Conservation (phyloP, 305 asterid genomes). For the Fraxinus paxiana region DNA sequence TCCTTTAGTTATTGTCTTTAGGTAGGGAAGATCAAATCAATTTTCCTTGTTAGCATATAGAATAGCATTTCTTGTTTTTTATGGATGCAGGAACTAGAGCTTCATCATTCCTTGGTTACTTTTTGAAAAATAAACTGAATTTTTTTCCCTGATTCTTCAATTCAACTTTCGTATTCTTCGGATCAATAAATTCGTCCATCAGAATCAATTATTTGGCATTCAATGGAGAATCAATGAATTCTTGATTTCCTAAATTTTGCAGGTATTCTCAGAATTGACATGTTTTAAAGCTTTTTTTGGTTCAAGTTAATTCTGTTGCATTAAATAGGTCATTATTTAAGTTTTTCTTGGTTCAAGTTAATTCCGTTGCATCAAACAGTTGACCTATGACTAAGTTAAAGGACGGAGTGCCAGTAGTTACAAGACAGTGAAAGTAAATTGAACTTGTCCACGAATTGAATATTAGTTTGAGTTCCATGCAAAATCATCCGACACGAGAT, state of each 20-base stretch:
- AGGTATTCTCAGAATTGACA: neutral
- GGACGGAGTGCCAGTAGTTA: neutral
- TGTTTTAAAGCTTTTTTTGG: neutral
- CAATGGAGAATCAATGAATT: neutral
- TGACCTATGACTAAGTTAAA: neutral
- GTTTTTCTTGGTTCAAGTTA: neutral
- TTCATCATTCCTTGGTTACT: neutral
- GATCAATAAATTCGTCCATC: neutral
- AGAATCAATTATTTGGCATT: neutral
- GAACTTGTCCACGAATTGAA: neutral
- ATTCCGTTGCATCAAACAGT: neutral
- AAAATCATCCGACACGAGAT: neutral
- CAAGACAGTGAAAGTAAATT: neutral
- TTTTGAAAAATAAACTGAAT: neutral
- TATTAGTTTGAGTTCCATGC: slow-evolving; percentile 2
- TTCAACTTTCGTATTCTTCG: neutral
- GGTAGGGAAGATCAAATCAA: neutral
- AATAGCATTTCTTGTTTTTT: neutral
- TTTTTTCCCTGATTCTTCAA: neutral
- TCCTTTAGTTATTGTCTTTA: neutral
- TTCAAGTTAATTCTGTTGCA: neutral
- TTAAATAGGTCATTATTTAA: neutral
- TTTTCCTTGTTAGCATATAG: neutral
- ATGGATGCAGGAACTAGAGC: neutral
- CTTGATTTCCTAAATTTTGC: neutral